phyloP scores from a whole-genome alignment of 1,284 basidiomycete species.

The Ustilago esculenta region DNA sequence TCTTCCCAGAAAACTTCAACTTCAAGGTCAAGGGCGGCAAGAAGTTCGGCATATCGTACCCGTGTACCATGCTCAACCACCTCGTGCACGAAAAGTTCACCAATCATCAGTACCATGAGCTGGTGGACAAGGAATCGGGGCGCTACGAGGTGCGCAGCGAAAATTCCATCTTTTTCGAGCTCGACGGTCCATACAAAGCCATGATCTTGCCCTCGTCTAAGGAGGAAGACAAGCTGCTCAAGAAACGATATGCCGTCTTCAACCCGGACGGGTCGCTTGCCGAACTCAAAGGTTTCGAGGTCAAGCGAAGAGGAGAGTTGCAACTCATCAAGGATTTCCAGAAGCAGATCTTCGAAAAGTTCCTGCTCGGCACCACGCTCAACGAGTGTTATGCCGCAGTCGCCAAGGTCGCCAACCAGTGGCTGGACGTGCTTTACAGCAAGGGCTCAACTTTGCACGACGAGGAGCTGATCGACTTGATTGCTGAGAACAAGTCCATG shows the following conservation, averaged over 20 bases:
- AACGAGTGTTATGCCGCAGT: constrained; percentile 96
- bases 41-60: constrained; percentile 90
- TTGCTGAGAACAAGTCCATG: constrained; percentile 99
- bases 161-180: constrained; percentile 99
- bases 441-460: constrained; percentile 85
- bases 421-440: constrained; percentile 94
- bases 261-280: constrained; percentile 96
- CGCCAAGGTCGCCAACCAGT: constrained; percentile 91
- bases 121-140: constrained; percentile 81
- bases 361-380: constrained; percentile 88
- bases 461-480: constrained; percentile 94
- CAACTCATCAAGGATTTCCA: constrained; percentile 99
- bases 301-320: constrained; percentile 95
- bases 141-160: constrained; percentile 89
- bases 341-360: constrained; percentile 97
- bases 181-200: constrained; percentile 97
- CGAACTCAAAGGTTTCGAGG: constrained; percentile 98
- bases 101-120: constrained; percentile 96
- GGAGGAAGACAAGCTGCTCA: constrained; percentile 97
- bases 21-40: constrained; percentile 92
- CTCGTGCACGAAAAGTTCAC: constrained; percentile 95
- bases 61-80: constrained; percentile 99
- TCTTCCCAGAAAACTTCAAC: constrained; percentile 97
- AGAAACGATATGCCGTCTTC: constrained; percentile 99
- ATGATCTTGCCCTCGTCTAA: constrained; percentile 99